phyloP scores from a whole-genome alignment of 2,329 filamentous ascomycete species.

The Phyllosticta capitalensis region DNA sequence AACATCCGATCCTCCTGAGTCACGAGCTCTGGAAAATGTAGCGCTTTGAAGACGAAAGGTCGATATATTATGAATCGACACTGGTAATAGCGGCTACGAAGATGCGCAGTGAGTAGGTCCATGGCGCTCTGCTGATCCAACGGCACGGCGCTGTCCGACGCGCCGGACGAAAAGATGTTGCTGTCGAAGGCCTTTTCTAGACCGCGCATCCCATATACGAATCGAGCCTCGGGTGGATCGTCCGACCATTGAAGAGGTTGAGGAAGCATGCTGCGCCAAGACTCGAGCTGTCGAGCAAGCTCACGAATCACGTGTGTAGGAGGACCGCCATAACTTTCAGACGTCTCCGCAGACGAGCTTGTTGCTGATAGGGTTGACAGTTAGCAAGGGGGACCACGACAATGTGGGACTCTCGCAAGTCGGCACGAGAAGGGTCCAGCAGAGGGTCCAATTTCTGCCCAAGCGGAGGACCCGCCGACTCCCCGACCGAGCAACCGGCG shows the following conservation, averaged over 20 bases:
- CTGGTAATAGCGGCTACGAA: slow-evolving; percentile 16
- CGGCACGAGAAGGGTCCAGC: not conserved
- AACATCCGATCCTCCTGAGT: slow-evolving; percentile 45
- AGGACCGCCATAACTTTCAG: slow-evolving; percentile 29
- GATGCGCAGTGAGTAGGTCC: slow-evolving; percentile 12
- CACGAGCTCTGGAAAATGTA: slow-evolving; percentile 44
- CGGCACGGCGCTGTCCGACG: not conserved
- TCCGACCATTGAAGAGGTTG: slow-evolving; percentile 49
- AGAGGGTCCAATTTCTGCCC: not conserved
- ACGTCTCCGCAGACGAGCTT: slow-evolving; percentile 5
- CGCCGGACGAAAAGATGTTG: not conserved
- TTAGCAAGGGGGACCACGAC: not conserved
- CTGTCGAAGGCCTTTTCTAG: not conserved
- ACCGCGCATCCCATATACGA: slow-evolving; percentile 4
- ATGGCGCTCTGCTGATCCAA: not conserved
- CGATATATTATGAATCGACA: slow-evolving; percentile 14
- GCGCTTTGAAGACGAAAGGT: slow-evolving; percentile 16
- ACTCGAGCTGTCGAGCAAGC: slow-evolving; percentile 45
- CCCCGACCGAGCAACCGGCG: slow-evolving; percentile 3
- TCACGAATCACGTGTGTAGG: slow-evolving; percentile 39
- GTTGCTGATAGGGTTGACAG: slow-evolving; percentile 4
- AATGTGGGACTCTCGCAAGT: not conserved
- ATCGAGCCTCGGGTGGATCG: slow-evolving; percentile 34
- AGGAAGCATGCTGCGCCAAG: slow-evolving; percentile 50
- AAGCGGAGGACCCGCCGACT: slow-evolving; percentile 12